A percentile compares a stretch with the other conserved stretches of the same genome.
Evolutionary conservation across 805 yeast genomes (phyloP).

Genomic region (Candida nitratophila): DNA sequence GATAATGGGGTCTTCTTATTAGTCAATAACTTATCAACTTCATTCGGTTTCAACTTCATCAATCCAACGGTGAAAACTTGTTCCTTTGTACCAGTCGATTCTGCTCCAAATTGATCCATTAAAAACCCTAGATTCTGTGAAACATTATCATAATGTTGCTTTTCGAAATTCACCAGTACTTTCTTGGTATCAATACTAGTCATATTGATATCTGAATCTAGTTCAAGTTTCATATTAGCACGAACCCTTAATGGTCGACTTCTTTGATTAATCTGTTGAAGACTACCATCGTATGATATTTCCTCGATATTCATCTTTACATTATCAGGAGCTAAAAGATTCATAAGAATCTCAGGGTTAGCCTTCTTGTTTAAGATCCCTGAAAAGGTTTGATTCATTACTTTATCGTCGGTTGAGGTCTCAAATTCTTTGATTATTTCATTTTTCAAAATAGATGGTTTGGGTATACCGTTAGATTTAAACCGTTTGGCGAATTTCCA

Average conservation of each 20-base stretch:
- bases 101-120: conserved; percentile 10
- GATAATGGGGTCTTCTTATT: neutral
- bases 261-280: neutral
- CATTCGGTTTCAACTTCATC: neutral
- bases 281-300: neutral
- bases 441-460: no score
- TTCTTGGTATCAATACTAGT: neutral
- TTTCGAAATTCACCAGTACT: conserved; percentile 3
- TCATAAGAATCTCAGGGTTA: neutral
- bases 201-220: neutral
- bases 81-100: neutral
- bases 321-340: neutral
- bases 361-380: neutral
- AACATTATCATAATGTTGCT: conserved; percentile 7
- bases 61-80: conserved; percentile 1
- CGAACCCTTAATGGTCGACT: neutral
- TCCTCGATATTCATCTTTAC: neutral
- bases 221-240: neutral
- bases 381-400: neutral
- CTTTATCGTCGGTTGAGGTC: neutral
- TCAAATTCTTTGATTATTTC: no score
- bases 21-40: neutral
- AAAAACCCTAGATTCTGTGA: conserved; percentile 9
- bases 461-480: no score
- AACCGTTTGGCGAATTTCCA: no score